Evolutionary conservation across 176 grass and related monocot genomes (phyloP), one percentile per base, ranked within the genome.

Genomic region (Lolium perenne): DNA sequence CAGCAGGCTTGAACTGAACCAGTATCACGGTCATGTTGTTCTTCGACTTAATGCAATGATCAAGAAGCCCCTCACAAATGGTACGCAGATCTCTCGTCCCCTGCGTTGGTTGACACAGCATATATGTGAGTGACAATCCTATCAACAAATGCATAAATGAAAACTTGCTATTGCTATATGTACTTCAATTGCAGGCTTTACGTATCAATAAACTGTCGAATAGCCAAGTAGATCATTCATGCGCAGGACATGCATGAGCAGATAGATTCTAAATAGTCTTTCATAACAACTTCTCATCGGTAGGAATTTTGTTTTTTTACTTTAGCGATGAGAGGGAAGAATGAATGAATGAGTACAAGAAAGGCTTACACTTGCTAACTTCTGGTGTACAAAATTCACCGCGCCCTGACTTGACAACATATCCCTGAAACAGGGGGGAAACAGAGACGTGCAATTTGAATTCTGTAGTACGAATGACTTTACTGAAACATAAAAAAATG

Each of bases 1-100:
- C 26, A 29, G 26, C 26, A 29, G 26, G 17, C 71, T 83, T 88
- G 71, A 88, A 83, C 61, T 47, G 17, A n/a, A 88, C 62, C 61
- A 88, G 61, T 48, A 88, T 59, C 49, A n/a, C 80, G 1, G 80
- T 83, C 71, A 10, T 0, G 72, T 88, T 77, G 23, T 47, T 50
- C 25, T 0, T 0, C 23, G 79, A 45, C 7, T 5, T 9, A 48
- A 23, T 6, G 38, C 23, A 41, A 32, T 0, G 29, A 0, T 22
- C 17, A 67, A 77, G 17, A 68, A 88, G 71, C 8, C 1, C 46
- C 61, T 82, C 38, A 16, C 80, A 88, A 14, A 77, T 88, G 59
- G 26, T 3, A 54, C 15, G 1, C 50, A 77, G 51, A 21, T 68
- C 22, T 18, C n/a, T 58, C 20, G 13, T 9, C 61, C 38, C 80